phyloP scores from a whole-genome alignment of 2,329 filamentous ascomycete species.

The Aaosphaeria arxii region DNA sequence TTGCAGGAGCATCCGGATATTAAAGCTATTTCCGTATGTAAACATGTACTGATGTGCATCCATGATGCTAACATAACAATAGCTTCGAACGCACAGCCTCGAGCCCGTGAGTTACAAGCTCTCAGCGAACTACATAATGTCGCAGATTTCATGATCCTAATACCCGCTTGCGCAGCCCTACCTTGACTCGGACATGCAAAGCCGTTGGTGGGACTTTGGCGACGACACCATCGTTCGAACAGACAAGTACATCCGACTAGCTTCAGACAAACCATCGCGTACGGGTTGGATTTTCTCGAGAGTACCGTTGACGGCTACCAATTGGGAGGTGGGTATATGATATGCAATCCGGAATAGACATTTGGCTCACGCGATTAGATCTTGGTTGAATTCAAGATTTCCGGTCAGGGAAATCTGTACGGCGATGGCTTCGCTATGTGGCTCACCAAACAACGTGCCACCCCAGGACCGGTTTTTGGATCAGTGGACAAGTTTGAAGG shows the following conservation, averaged over 20 bases:
- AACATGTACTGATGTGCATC: constrained; percentile 16
- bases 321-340: constrained; percentile 70
- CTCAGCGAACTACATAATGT: too few relatives aligned
- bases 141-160: not conserved
- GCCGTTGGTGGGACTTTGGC: constrained; percentile 98
- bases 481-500: constrained; percentile 87
- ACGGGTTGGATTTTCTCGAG: constrained; percentile 91
- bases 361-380: constrained; percentile 52
- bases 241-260: constrained; percentile 83
- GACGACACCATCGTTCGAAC: constrained; percentile 83
- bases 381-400: constrained; percentile 91
- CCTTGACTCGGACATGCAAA: constrained; percentile 96
- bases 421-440: constrained; percentile 98
- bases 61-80: not conserved
- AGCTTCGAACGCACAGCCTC: constrained; percentile 87
- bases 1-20: constrained; percentile 47
- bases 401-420: constrained; percentile 83
- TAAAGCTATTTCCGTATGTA: constrained; percentile 63
- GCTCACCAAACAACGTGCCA: constrained; percentile 89
- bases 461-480: constrained; percentile 82
- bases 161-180: constrained; percentile 66
- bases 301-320: constrained; percentile 92
- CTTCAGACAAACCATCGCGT: constrained; percentile 86
- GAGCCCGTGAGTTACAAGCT: constrained; percentile 60
- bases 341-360: too few relatives aligned